These are phyloP conservation scores for Elymus sibiricus DNA, from an alignment of 176 grass and related monocot genomes.

Conservation along the genomic window DNA sequence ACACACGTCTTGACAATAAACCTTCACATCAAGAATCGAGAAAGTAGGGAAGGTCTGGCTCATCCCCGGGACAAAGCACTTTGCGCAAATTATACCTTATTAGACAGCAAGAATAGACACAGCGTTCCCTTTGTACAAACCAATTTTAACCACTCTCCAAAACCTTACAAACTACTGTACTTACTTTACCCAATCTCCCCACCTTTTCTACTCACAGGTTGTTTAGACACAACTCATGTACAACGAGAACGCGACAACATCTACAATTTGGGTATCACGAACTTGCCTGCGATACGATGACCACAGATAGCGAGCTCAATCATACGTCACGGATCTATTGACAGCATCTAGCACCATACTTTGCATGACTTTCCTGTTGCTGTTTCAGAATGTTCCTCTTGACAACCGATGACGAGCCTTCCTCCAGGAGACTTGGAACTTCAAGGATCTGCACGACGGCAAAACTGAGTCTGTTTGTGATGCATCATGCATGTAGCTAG, in stretches of 20 bases:
- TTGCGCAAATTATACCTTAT: neutral
- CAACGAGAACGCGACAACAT: constrained; percentile 22
- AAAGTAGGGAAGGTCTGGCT: neutral
- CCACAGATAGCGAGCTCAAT: neutral
- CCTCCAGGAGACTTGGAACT: constrained; percentile 77
- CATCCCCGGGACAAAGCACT: neutral
- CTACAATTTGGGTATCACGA: neutral
- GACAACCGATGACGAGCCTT: constrained; percentile 70
- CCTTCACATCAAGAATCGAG: neutral
- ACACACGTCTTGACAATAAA: neutral
- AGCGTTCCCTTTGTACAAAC: constrained; percentile 42
- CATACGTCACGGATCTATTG: constrained; percentile 23
- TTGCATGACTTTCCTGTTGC: constrained; percentile 72
- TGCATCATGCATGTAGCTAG: neutral
- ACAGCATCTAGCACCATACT: constrained; percentile 56
- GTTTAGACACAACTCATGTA: constrained; percentile 60
- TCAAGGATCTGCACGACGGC: constrained; percentile 61
- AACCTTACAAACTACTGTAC: constrained; percentile 25
- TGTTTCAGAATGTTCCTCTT: constrained; percentile 87
- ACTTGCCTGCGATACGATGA: neutral
- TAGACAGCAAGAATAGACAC: neutral
- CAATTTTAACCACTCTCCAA: constrained; percentile 38
- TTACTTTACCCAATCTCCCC: constrained; percentile 16
- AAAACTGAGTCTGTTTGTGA: neutral
- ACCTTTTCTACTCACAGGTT: constrained; percentile 30